phyloP scores from a whole-genome alignment of 2,329 filamentous ascomycete genomes.

The Claviceps sp. region DNA sequence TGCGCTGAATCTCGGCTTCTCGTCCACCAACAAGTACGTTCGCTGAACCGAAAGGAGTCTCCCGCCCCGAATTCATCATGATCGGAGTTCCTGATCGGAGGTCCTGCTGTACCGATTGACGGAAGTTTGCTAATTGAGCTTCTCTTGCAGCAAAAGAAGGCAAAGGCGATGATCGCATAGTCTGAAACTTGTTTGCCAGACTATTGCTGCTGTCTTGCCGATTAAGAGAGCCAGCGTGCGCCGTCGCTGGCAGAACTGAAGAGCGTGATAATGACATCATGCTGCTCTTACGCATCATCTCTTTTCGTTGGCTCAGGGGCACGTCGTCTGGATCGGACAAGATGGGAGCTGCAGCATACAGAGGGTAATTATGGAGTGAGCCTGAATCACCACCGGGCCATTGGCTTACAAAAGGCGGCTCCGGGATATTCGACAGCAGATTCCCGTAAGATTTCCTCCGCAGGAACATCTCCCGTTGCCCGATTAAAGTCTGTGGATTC shows the following conservation, averaged over 20 bases:
- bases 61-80: slow-evolving; percentile 20
- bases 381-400: slow-evolving; percentile 27
- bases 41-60: slow-evolving; percentile 24
- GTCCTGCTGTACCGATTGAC: slow-evolving; percentile 50
- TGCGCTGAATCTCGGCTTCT: slow-evolving; percentile 30
- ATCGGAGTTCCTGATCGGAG: slow-evolving; percentile 31
- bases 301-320: slow-evolving; percentile 54
- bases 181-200: slow-evolving; percentile 38
- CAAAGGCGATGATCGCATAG: slow-evolving; percentile 30
- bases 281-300: slow-evolving; percentile 44
- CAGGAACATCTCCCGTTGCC: slow-evolving; percentile 40
- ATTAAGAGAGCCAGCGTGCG: slow-evolving; percentile 8
- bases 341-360: slow-evolving; percentile 16
- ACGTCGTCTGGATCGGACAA: slow-evolving; percentile 49
- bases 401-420: slow-evolving; percentile 13
- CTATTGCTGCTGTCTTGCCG: slow-evolving; percentile 18
- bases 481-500: slow-evolving; percentile 42
- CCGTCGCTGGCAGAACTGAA: slow-evolving; percentile 13
- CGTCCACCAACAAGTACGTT: slow-evolving; percentile 20
- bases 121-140: slow-evolving; percentile 51
- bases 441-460: slow-evolving; percentile 36
- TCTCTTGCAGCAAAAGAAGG: slow-evolving; percentile 35
- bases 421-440: slow-evolving; percentile 16
- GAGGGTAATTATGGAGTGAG: slow-evolving; percentile 24
- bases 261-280: slow-evolving; percentile 17